phyloP scores from a whole-genome alignment of 2,329 filamentous ascomycete genomes.

The Leptographium flavum region DNA sequence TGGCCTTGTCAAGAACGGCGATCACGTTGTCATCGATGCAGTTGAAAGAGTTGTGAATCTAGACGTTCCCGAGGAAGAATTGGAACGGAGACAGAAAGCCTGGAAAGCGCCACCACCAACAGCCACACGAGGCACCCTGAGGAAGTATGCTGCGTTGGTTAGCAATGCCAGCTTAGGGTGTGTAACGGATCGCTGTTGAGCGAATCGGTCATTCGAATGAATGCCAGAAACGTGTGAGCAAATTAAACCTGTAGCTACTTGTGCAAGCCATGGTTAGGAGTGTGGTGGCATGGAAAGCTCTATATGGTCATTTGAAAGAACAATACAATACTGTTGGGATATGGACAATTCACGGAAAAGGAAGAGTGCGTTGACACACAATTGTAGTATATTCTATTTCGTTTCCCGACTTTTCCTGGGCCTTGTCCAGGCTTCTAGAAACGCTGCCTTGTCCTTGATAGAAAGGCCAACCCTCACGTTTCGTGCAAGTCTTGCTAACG shows the following conservation, averaged over 20 bases:
- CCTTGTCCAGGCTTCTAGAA: slow-evolving; percentile 53
- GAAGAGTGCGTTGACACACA: background rate
- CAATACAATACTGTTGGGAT: background rate
- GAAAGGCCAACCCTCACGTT: slow-evolving; percentile 83
- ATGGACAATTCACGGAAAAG: background rate
- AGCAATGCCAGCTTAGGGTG: slow-evolving; percentile 46
- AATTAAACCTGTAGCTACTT: too few species aligned
- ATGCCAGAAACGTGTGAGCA: too few species aligned
- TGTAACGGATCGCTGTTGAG: slow-evolving; percentile 31
- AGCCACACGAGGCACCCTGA: slow-evolving; percentile 50
- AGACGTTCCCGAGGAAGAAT: slow-evolving; percentile 50
- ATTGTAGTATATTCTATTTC: slow-evolving; percentile 12
- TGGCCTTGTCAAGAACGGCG: slow-evolving; percentile 66
- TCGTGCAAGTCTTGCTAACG: slow-evolving; percentile 71
- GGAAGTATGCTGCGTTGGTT: slow-evolving; percentile 52
- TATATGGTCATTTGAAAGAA: background rate
- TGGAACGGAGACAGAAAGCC: slow-evolving; percentile 38
- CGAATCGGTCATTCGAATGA: background rate
- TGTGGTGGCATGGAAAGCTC: background rate
- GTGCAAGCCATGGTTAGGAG: too few species aligned
- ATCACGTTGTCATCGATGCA: slow-evolving; percentile 69
- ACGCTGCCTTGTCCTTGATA: slow-evolving; percentile 67
- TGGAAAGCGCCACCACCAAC: slow-evolving; percentile 49
- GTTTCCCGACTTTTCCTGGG: slow-evolving; percentile 14
- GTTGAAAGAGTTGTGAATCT: slow-evolving; percentile 57